A percentile compares a stretch with the other conserved stretches of the same genome.
phyloP scores from a whole-genome alignment of 2,329 filamentous ascomycete species.

The Elsinoe australis region DNA sequence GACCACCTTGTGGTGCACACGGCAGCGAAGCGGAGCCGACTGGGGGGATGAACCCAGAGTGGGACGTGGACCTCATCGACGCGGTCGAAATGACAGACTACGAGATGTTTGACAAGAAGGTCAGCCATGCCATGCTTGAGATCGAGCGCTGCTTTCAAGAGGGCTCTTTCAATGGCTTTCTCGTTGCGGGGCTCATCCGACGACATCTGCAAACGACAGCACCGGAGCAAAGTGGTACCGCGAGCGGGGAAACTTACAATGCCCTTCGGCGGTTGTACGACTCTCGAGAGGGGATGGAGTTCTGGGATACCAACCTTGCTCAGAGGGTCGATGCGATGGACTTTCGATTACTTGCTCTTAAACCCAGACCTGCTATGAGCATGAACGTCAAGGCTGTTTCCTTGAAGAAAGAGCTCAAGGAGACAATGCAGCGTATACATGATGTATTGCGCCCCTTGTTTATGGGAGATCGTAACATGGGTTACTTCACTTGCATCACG shows the following conservation, averaged over 20 bases:
- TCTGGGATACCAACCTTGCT: background rate
- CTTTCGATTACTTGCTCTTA: background rate
- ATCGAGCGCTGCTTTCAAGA: background rate
- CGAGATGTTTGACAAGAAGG: background rate
- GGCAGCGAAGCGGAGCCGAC: background rate
- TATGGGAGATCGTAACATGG: background rate
- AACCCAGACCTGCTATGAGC: background rate
- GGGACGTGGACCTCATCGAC: background rate
- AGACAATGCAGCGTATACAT: conserved; percentile 1
- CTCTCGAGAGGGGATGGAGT: background rate
- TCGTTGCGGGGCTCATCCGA: background rate
- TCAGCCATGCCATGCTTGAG: background rate
- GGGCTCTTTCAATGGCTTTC: background rate
- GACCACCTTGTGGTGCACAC: background rate
- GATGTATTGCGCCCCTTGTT: background rate
- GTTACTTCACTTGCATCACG: background rate
- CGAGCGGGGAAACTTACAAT: background rate
- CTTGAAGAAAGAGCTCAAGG: too few relatives aligned
- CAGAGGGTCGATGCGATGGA: conserved; percentile 4
- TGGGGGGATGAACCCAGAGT: background rate
- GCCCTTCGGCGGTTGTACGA: background rate
- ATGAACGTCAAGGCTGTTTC: background rate
- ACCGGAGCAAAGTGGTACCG: background rate
- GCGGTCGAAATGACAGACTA: background rate
- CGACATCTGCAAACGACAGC: background rate